phyloP scores from a whole-genome alignment of 495 filamentous ascomycete genomes.

The Aspergillus saccharolyticus region DNA sequence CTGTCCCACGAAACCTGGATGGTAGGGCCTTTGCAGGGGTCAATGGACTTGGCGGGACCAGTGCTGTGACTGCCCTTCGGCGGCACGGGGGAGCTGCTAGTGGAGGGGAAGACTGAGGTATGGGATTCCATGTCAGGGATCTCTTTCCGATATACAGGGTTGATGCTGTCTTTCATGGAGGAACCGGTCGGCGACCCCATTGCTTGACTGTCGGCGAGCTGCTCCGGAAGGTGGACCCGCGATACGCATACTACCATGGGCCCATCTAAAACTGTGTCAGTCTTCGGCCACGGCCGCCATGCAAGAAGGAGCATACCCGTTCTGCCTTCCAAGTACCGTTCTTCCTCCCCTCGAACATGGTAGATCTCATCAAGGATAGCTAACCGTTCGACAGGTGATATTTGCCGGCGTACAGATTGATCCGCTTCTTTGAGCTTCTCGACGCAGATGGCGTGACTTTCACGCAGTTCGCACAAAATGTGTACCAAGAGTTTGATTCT shows the following conservation, averaged over 20 bases:
- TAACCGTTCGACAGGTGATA: slow-evolving; percentile 32
- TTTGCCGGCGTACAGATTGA: slow-evolving; percentile 40
- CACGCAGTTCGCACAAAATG: slow-evolving; percentile 47
- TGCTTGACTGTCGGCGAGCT: slow-evolving; percentile 14
- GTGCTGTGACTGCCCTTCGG: slow-evolving; percentile 13
- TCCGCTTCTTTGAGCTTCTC: slow-evolving; percentile 36
- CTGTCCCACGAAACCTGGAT: slow-evolving; percentile 6
- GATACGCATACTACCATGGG: slow-evolving; percentile 25
- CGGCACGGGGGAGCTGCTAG: slow-evolving; percentile 10
- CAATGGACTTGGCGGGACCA: slow-evolving; percentile 8
- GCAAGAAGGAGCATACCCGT: slow-evolving; percentile 39
- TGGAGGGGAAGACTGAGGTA: slow-evolving; percentile 21
- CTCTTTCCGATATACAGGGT: slow-evolving; percentile 15
- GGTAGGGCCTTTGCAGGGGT: slow-evolving; percentile 1
- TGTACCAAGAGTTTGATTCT: slow-evolving; percentile 56
- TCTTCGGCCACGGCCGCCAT: neutral
- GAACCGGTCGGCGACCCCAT: slow-evolving; percentile 9
- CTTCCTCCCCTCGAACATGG: slow-evolving; percentile 56
- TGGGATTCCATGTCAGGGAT: slow-evolving; percentile 20
- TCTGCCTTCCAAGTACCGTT: slow-evolving; percentile 50
- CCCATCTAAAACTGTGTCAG: slow-evolving; percentile 11
- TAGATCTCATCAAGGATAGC: slow-evolving; percentile 60
- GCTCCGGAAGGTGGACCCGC: slow-evolving; percentile 31
- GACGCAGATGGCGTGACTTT: slow-evolving; percentile 33
- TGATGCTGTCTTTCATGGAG: slow-evolving; percentile 5